Evolutionary conservation across 208 protist genomes (phyloP), one percentile per base, ranked within the genome.

Genomic region (Leishmania major): DNA sequence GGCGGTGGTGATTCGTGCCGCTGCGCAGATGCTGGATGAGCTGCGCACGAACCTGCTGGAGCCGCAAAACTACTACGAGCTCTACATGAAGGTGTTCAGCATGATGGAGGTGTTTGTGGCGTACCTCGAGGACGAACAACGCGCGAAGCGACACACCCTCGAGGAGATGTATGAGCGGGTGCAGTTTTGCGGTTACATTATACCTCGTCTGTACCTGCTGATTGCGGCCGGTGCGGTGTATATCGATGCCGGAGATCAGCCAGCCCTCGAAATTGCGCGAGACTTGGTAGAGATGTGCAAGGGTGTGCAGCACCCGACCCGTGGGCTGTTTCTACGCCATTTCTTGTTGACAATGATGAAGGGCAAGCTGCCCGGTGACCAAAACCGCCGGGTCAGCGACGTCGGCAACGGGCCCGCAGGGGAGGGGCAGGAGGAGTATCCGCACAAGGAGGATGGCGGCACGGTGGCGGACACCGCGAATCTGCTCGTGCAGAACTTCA

Each of bases 201-300:
- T 99, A 13, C 99, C 99, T 15, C 97, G 99, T 22, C 88, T 99
- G 78, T 99, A 99, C 85, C 93, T 99, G 22, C 85, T 99, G n/a
- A 95, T 99, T 66, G 97, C 93, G 10, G 97, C 99, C 10, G 99
- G 99, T 51, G 83, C 94, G 28, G 96, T 99, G 62, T 99, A 99
- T 84, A 98, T 99, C 59, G 90, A 97, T 77, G 88, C 92, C 6
- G 93, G 97, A 15, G 77, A 87, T n/a, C 75, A 95, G 73, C 97
- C 97, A 7, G 93, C 94, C 15, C 93, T 98, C 78, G 98, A 99
- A 80, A 95, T 99, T 40, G 84, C 99, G 43, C 92, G 93, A 22
- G 99, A 99, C 88, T 86, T 99, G 37, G 95, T 99, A 67, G 99
- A 99, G 84, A 99, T 99, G 99, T 99, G 99, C 89, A 98, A 99